A percentile compares a stretch with the other conserved stretches of the same genome.
phyloP scores from a whole-genome alignment of 2,329 filamentous ascomycete species.

The Exophiala sp. region DNA sequence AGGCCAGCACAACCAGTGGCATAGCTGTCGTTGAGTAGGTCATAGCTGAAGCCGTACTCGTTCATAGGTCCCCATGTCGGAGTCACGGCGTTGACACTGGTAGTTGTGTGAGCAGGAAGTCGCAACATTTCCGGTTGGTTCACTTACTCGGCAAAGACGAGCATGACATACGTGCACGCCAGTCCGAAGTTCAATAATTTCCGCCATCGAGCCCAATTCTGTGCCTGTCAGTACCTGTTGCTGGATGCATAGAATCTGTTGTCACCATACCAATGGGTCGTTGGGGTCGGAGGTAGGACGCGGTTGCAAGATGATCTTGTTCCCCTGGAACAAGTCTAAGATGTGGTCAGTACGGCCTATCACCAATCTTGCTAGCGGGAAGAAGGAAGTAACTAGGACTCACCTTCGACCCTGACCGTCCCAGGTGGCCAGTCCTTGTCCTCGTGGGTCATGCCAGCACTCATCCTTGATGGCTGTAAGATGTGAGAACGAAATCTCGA shows the following conservation, averaged over 20 bases:
- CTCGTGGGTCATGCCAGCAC: no score
- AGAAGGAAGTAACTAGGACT: no score
- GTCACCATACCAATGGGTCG: conserved; percentile 34
- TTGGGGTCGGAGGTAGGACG: conserved; percentile 39
- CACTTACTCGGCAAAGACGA: conserved; percentile 40
- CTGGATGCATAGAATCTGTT: conserved; percentile 39
- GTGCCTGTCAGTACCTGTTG: neutral
- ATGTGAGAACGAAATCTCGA: no score
- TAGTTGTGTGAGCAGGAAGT: no score
- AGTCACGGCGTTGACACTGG: neutral
- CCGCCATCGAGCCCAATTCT: conserved; percentile 45
- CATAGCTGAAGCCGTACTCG: conserved; percentile 43
- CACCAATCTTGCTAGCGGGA: no score
- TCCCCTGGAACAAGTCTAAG: no score
- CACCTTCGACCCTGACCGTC: no score
- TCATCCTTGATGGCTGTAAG: no score
- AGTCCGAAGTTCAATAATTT: conserved; percentile 44
- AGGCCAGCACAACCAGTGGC: conserved; percentile 44
- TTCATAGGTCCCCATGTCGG: conserved; percentile 37
- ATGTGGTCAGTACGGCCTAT: no score
- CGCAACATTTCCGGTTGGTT: neutral
- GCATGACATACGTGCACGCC: conserved; percentile 41
- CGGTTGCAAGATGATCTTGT: conserved; percentile 34
- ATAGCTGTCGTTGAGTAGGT: conserved; percentile 44
- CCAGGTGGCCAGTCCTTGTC: no score